Conservation (phyloP, 371 early-diverging fungal species). For the Blakeslea trispora region DNA sequence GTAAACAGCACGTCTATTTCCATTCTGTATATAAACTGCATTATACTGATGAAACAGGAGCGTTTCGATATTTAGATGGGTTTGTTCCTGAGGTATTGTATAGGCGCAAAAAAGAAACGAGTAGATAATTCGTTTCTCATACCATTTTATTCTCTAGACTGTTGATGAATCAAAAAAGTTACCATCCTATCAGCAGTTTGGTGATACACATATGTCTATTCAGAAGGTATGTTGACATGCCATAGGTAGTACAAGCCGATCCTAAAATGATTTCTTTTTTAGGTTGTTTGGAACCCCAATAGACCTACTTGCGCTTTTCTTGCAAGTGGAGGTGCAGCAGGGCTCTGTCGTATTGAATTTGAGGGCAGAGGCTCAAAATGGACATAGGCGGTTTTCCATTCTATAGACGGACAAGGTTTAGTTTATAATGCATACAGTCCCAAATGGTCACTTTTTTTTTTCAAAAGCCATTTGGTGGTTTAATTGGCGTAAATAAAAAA, state of each 20-base stretch:
- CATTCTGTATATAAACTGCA: conserved; percentile 14
- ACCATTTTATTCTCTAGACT: background rate
- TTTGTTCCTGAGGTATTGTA: conserved; percentile 10
- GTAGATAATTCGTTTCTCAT: background rate
- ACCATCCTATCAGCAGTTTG: conserved; percentile 10
- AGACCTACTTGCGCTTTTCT: conserved; percentile 16
- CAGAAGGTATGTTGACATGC: conserved; percentile 12
- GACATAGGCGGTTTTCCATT: conserved; percentile 6
- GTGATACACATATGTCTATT: conserved; percentile 14
- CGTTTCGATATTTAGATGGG: conserved; percentile 25
- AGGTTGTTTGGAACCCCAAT: conserved; percentile 29
- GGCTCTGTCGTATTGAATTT: conserved; percentile 34
- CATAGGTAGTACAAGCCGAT: background rate
- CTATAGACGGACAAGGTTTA: background rate
- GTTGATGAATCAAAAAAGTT: conserved; percentile 7
- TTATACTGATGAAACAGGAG: conserved; percentile 13
- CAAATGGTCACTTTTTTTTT: too few relatives aligned
- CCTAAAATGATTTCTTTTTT: background rate
- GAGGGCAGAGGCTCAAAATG: conserved; percentile 23
- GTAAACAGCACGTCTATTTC: background rate
- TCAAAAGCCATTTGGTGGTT: too few relatives aligned
- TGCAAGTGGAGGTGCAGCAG: conserved; percentile 30
- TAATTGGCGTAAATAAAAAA: too few relatives aligned
- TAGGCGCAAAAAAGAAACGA: background rate
- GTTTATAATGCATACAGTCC: too few relatives aligned